A percentile compares a stretch with the other conserved stretches of the same genome.
Evolutionary conservation across 2,329 filamentous ascomycete species (phyloP).

Genomic region (Graphium sp.): DNA sequence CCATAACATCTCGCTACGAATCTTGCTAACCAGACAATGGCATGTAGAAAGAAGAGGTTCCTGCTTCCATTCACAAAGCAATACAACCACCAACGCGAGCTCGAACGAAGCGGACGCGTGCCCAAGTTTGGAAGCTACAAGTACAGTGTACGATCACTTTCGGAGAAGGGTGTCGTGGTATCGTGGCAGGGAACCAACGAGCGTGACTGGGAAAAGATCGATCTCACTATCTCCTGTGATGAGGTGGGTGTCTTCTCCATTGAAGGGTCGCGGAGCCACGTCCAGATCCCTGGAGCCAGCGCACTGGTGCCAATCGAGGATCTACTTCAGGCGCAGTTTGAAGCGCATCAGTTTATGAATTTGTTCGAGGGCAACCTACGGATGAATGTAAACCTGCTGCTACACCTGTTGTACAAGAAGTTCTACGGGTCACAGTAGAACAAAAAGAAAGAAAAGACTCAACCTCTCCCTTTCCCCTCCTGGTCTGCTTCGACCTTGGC

Average conservation of each 20-base stretch:
- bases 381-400: conserved; percentile 88
- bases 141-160: conserved; percentile 77
- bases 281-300: conserved; percentile 89
- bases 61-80: conserved; percentile 94
- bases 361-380: conserved; percentile 74
- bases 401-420: conserved; percentile 97
- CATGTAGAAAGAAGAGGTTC: conserved; percentile 66
- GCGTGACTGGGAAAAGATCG: conserved; percentile 76
- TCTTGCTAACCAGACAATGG: too few relatives aligned
- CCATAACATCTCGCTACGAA: background rate
- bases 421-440: conserved; percentile 64
- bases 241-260: conserved; percentile 87
- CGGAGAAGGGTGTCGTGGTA: conserved; percentile 87
- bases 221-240: conserved; percentile 87
- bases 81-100: conserved; percentile 94
- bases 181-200: conserved; percentile 77
- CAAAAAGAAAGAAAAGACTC: background rate
- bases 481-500: too few relatives aligned
- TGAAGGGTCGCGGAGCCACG: conserved; percentile 78
- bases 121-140: conserved; percentile 98
- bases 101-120: conserved; percentile 79
- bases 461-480: too few relatives aligned
- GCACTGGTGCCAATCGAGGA: conserved; percentile 84
- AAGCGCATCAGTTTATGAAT: conserved; percentile 91
- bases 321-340: conserved; percentile 88